Percentiles rank a stretch among this genome's conserved stretches.
Conservation (phyloP, 2,329 filamentous ascomycete genomes). For the Xylariomycetidae sp. region DNA sequence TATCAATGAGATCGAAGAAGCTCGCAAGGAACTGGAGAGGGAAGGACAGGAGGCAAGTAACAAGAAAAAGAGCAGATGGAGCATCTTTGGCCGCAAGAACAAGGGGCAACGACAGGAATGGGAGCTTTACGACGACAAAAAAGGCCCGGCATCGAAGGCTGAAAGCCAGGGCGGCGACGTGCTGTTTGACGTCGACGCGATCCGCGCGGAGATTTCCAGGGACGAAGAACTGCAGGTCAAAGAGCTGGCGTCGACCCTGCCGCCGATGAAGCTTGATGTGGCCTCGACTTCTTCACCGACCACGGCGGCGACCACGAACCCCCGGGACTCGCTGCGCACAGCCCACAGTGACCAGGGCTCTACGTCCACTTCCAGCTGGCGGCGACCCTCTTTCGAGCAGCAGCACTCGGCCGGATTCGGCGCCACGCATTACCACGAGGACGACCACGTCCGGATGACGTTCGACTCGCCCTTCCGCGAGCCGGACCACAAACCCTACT, state of each 20-base stretch:
- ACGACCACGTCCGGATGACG: conserved; percentile 60
- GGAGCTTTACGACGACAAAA: conserved; percentile 83
- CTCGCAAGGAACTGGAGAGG: conserved; percentile 76
- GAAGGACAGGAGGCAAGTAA: conserved; percentile 70
- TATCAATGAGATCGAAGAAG: conserved; percentile 94
- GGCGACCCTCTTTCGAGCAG: conserved; percentile 16
- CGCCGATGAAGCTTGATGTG: conserved; percentile 77
- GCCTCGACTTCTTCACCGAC: too few species aligned
- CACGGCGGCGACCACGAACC: conserved; percentile 28
- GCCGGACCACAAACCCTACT: conserved; percentile 3
- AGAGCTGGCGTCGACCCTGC: conserved; percentile 81
- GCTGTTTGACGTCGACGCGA: conserved; percentile 93
- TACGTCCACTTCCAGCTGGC: conserved; percentile 17
- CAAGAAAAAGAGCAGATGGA: conserved; percentile 41
- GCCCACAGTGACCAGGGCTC: conserved; percentile 40
- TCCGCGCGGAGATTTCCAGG: conserved; percentile 74
- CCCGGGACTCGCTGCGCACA: conserved; percentile 33
- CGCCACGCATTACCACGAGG: conserved; percentile 21
- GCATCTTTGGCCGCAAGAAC: conserved; percentile 79
- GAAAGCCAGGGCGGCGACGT: conserved; percentile 53
- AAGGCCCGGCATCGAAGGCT: conserved; percentile 28
- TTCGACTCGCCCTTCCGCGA: conserved; percentile 61
- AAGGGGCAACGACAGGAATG: conserved; percentile 77
- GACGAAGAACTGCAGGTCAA: conserved; percentile 59
- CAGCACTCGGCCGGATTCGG: conserved; percentile 10